Conservation (phyloP, 306 rosid species). For the Vicia villosa region DNA sequence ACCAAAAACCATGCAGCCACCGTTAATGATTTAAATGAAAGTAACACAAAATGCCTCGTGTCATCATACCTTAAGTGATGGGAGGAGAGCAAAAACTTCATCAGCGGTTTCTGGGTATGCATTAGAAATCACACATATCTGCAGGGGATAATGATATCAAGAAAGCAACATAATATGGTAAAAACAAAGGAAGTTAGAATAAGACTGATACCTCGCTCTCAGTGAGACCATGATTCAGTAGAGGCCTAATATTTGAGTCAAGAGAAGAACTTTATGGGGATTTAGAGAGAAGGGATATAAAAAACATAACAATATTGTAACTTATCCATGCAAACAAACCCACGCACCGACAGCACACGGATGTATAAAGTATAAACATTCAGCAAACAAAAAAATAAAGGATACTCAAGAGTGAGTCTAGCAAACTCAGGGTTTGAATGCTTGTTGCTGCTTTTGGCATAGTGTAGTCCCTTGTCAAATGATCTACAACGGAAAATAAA, state of each 20-base stretch:
- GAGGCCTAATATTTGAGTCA: slow-evolving; percentile 68
- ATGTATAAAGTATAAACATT: not conserved
- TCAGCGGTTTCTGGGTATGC: slow-evolving; percentile 73
- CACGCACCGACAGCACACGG: not conserved
- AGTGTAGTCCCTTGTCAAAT: slow-evolving; percentile 81
- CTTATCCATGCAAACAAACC: slow-evolving; percentile 15
- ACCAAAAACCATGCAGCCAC: not conserved
- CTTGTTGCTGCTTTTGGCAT: slow-evolving; percentile 60
- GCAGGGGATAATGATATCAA: slow-evolving; percentile 44
- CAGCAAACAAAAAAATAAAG: slow-evolving; percentile 39
- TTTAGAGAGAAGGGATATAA: not conserved
- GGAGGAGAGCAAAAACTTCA: slow-evolving; percentile 83
- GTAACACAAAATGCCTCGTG: slow-evolving; percentile 19
- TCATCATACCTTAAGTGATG: slow-evolving; percentile 72
- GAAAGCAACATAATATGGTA: slow-evolving; percentile 14
- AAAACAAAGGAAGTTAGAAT: slow-evolving; percentile 36
- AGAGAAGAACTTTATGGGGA: slow-evolving; percentile 46
- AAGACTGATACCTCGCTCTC: slow-evolving; percentile 71
- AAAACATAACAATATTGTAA: slow-evolving; percentile 13
- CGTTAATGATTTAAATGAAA: not conserved
- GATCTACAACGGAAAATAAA: slow-evolving; percentile 51
- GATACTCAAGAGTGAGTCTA: slow-evolving; percentile 75
- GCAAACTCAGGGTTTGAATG: slow-evolving; percentile 53
- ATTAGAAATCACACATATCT: slow-evolving; percentile 85
- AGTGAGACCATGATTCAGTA: slow-evolving; percentile 54